Conservation (phyloP, 306 rosid genomes). For the Rubus parviflorus region DNA sequence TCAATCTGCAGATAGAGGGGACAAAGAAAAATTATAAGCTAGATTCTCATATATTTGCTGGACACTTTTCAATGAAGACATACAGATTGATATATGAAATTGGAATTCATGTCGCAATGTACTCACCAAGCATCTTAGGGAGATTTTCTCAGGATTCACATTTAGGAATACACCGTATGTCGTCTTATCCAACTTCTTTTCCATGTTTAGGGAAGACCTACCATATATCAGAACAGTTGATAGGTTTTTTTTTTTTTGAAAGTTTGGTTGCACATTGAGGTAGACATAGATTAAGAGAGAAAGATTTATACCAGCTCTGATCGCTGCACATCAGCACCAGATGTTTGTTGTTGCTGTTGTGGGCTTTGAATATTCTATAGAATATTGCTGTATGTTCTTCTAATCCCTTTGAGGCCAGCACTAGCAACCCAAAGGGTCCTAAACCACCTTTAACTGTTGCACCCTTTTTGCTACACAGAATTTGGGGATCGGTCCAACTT, state of each 20-base stretch:
- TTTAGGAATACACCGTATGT: conserved; percentile 59
- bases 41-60: neutral
- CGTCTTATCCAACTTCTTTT: conserved; percentile 48
- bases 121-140: conserved; percentile 71
- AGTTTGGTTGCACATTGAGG: neutral
- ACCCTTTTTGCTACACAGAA: conserved; percentile 50
- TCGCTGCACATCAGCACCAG: conserved; percentile 69
- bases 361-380: conserved; percentile 55
- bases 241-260: neutral
- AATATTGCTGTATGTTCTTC: conserved; percentile 69
- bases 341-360: conserved; percentile 20
- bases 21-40: too few relatives aligned
- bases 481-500: neutral
- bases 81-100: neutral
- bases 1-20: conserved; percentile 47
- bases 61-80: neutral
- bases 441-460: conserved; percentile 46
- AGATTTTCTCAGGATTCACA: conserved; percentile 55
- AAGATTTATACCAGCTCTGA: conserved; percentile 54
- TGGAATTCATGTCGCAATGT: neutral
- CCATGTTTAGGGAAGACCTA: conserved; percentile 63
- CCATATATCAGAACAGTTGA: neutral
- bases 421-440: conserved; percentile 70
- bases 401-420: conserved; percentile 59
- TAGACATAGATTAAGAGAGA: neutral